Base-by-base conservation (phyloP, 2,329 filamentous ascomycete genomes). In the Fonsecaea erecta region DNA sequence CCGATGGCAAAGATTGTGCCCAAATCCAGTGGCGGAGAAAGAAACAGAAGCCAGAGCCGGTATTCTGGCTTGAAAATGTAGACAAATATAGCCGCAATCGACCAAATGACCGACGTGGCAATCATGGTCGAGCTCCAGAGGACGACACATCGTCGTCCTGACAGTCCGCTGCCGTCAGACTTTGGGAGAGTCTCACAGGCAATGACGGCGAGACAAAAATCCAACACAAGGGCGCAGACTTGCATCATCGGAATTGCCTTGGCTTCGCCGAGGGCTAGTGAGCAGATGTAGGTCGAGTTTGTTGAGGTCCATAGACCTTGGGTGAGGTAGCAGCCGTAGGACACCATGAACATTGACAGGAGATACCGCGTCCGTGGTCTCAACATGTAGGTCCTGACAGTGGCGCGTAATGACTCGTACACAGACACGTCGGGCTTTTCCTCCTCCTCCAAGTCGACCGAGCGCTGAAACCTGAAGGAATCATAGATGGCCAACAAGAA, bases 211-310 rank as follows among this genome's bases (percentile, higher is more conserved):
- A 84, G 75, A 37, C 73, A 57, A 14, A 76, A 73, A 68, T 85
- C 83, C 21, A 84, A 64, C 7, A 77, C 32, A 1, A 77, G 68
- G 26, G 75, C 77, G 28, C 78, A 34, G 32, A 77, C 60, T 67
- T 80, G 79, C 55, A 82, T 67, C 2, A 71, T 66, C 6, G 76
- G 78, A 7, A 82, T 70, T 9, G 72, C 70, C 57, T 72, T 68
- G 32, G 72, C 71, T 40, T 77, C 74, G 18, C 73, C 68, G 32
- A 77, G 74, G 1, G 75, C 71, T 11, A 77, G 72, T 1, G 82
- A 78, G 69, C 83, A 85, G 24, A 85, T 82, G 63, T 82, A 82
- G 2, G 81, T 83, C 16, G 82, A 83, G 46, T 73, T 70, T 16
- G 75, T 77, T 52, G 74, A 77, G 43, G 71, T 65, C 7, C 75